phyloP scores from a whole-genome alignment of 768 basidiomycete species.

The Lactarius vividus region DNA sequence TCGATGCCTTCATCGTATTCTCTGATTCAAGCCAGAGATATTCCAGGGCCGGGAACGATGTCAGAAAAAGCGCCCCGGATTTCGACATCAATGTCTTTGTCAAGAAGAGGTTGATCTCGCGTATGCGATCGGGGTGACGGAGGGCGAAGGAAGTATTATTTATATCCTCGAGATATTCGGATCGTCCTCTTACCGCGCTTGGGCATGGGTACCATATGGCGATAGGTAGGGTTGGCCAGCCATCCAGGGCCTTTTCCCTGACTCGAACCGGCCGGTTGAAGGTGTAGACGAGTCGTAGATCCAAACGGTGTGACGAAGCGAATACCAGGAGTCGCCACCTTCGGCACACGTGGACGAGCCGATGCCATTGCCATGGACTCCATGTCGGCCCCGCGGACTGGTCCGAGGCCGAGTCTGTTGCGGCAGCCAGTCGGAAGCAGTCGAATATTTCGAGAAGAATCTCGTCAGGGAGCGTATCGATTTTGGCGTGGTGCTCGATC shows the following conservation, averaged over 20 bases:
- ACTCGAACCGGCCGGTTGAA: background rate
- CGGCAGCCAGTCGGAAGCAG: background rate
- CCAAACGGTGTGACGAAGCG: background rate
- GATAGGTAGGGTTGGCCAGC: conserved; percentile 14
- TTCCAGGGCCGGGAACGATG: conserved; percentile 4
- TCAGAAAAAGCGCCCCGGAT: background rate
- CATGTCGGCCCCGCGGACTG: background rate
- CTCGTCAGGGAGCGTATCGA: background rate
- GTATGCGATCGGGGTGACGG: conserved; percentile 1
- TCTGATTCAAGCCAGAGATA: background rate
- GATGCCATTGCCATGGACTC: conserved; percentile 1
- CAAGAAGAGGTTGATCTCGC: conserved; percentile 7
- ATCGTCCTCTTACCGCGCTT: background rate
- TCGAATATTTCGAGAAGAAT: background rate
- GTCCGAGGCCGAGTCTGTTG: background rate
- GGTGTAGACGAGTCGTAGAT: background rate
- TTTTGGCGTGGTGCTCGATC: background rate
- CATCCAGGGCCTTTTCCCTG: background rate
- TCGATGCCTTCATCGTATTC: background rate
- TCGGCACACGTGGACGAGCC: conserved; percentile 1
- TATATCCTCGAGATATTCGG: background rate
- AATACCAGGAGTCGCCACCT: background rate
- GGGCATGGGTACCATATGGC: conserved; percentile 2
- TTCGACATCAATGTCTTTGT: background rate
- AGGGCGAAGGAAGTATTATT: background rate